Evolutionary conservation across 257 asterid genomes (phyloP), one percentile per base, ranked within the genome.

Genomic region (Nicotiana sylvestris): DNA sequence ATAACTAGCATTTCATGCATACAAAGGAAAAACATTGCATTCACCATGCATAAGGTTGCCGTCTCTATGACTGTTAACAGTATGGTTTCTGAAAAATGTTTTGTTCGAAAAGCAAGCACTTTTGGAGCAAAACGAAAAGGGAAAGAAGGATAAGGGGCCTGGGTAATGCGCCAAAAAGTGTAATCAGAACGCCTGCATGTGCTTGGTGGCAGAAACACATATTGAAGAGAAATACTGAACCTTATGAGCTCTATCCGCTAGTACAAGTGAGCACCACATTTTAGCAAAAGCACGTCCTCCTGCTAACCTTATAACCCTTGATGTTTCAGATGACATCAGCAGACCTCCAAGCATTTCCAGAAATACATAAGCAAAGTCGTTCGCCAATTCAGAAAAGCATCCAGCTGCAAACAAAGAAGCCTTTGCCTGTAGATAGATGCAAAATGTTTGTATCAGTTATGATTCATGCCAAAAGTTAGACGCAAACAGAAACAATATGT

Each of bases 381-480:
- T 91, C 32, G 95, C 90, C 81, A 89, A 65, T 79, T 90, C 95
- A 80, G 91, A 89, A 27, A 96, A 89, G 91, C 97, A 90, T 66
- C 93, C 91, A 37, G 93, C 95, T 27, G 97, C 93, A 88, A 94
- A 96, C 77, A 94, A 89, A 35, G 97, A 92, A 5, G 98, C 95
- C 88, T 92, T 92, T 77, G 92, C 92, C 97, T 94, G 92, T 43
- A 79, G 46, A 76, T 55, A 25, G 15, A 78, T 69, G 9, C 43
- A 76, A 51, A 27, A 51, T 51, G 80, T 39, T 56, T 77, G 62
- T 35, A 18, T 5, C 76, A 66, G 81, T 30, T 62, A 68, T 11
- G 37, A 67, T 72, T 81, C 84, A 76, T 37, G 81, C 35, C 76
- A 80, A 32, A 85, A 80, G 67, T 15, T 76, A 51, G 43, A 51